Conservation (phyloP, 2,329 filamentous ascomycete species). For the Leptographium procerum region DNA sequence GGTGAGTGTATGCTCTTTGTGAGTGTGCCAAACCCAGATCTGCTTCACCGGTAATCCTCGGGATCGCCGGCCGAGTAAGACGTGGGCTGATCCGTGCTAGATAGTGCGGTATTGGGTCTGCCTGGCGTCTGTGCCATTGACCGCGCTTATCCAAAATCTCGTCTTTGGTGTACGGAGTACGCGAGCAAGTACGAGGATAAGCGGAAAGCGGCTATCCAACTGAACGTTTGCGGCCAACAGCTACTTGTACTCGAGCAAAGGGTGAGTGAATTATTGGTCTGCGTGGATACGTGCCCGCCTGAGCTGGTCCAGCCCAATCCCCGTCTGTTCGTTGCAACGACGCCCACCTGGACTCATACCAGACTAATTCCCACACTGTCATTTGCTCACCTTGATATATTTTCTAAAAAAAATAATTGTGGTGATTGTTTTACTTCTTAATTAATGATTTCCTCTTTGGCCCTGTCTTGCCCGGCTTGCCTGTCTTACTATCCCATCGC, state of each 20-base stretch:
- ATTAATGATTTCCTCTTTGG: not conserved
- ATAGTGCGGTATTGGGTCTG: not conserved
- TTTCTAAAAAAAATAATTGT: not conserved
- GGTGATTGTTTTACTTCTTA: not conserved
- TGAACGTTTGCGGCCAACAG: not conserved
- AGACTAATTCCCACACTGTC: not conserved
- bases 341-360: not conserved
- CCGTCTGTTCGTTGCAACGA: not conserved
- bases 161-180: not conserved
- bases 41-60: not conserved
- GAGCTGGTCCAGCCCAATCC: not conserved
- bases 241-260: too few relatives aligned
- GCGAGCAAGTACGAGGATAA: not conserved
- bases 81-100: not conserved
- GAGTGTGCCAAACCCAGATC: not conserved
- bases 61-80: not conserved
- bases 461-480: not conserved
- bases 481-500: not conserved
- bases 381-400: not conserved
- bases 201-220: not conserved
- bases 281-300: not conserved
- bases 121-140: too few relatives aligned
- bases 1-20: not conserved
- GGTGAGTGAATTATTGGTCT: not conserved
- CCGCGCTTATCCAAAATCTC: too few relatives aligned